Evolutionary conservation across 805 yeast species (phyloP), one percentile per base, ranked within the genome.

Genomic region (Maudiozyma barnettii): DNA sequence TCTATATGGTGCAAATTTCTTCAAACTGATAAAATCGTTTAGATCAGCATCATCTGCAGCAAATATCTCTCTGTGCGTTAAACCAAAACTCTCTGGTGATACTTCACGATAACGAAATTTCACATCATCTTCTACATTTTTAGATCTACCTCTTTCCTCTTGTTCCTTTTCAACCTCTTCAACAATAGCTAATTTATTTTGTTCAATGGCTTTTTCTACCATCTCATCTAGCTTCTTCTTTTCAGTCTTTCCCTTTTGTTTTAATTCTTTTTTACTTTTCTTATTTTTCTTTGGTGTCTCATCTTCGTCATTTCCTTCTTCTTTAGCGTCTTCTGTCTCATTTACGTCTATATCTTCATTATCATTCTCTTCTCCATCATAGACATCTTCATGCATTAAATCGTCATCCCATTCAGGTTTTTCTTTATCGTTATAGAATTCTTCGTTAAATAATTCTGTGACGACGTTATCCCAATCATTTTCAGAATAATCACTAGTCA

Each of bases 1-100:
- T 63, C 96, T 79, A 64, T 86, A 93, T 26, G 98, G 91, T 0
- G 98, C 97, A 54, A 93, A 80, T 65, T 90, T 90, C 71, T 91
- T 91, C 57, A 93, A 70, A 20, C 96, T 93, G 49, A 89, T 82
- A 58, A 74, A 89, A 48, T 81, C 83, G 66, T 93, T 93, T 65
- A 93, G 73, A 43, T 83, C 84, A 51, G 76, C 74, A 63, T 93
- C 99, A 59, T 86, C 91, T 13, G 99, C 99, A 49, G 87, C 69
- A 46, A 93, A 71, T 43, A 93, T 93, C 57, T 93, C 99, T 52
- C 93, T 75, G 0, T 93, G 76, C 0, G 85, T 74, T 43, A 93
- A 73, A 12, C 98, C 98, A 68, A 78, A 93, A 9, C 89, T 70
- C 59, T 93, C 98, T 8, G 99, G 97, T 1, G 96, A 89, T 4